Base-by-base conservation (phyloP, 768 basidiomycete genomes). In the Crassisporium funariophilum region DNA sequence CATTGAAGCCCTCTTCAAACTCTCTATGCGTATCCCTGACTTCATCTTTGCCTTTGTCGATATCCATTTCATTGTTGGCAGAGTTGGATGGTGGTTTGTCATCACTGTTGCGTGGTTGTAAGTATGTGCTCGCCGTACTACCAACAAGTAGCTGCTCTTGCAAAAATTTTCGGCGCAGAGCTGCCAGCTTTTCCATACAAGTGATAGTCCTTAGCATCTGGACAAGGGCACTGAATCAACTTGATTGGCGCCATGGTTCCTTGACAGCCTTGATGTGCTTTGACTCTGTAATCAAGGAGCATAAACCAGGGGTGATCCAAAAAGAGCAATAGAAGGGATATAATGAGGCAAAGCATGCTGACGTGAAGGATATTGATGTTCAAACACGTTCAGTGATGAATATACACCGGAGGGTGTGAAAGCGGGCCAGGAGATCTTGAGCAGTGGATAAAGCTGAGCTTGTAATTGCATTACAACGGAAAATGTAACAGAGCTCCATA, bases 241-340 rank as follows among this genome's bases (percentile, higher is more conserved):
- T 67, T 5, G 58, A 63, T 8, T 54, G 50, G 1, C 57, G 44
- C 65, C 65, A 67, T 0, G 65, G 65, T 15, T 63, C 43, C 44
- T 65, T 65, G 7, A 64, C 54, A 9, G 62, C 65, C 13, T 42
- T 45, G 34, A 59, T 58, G 33, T 58, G 59, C 27, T 59, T 59
- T 2, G 55, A 57, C 41, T 65, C 62, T 2, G 62, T 65, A 19
- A 61, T 62, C 7, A 61, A 61, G 2, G 63, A 58, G 35, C 60
- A 63, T 3, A 61, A 31, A 2, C 60, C 52, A 46, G 59, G 13
- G 27, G 27, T 7, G 27, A 29, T 13, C 27, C 27, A 29, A 29
- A 29, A 7, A 29, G 13, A 13, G 27, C 8, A 13, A 29, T 29
- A 7, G 13, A 29, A 7, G 27, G 7, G 27, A 29, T 7, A 29